These are phyloP conservation scores for Colletotrichum spaethianum DNA, from an alignment of 2,329 filamentous ascomycete species.

Conservation along the genomic window DNA sequence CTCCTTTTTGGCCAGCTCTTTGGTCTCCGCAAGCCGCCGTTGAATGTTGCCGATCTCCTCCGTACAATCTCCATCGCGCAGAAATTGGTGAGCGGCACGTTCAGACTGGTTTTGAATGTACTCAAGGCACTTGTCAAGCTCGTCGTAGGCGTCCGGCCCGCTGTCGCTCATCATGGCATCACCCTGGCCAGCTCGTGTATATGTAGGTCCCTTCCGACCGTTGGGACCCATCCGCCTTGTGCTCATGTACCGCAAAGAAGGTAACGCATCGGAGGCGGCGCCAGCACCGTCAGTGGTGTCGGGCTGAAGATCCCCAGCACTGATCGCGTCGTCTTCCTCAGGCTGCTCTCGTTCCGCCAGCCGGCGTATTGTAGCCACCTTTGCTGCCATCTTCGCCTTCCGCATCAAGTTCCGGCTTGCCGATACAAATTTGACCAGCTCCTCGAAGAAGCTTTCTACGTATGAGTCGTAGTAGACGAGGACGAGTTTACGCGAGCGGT, in stretches of 20 bases:
- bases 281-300: slow-evolving; percentile 29
- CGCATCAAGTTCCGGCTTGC: slow-evolving; percentile 86
- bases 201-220: slow-evolving; percentile 43
- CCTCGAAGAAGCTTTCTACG: slow-evolving; percentile 86
- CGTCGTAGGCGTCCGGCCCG: slow-evolving; percentile 73
- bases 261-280: slow-evolving; percentile 49
- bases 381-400: slow-evolving; percentile 88
- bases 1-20: slow-evolving; percentile 72
- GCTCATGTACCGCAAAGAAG: slow-evolving; percentile 58
- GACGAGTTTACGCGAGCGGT: slow-evolving; percentile 81
- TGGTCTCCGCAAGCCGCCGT: slow-evolving; percentile 74
- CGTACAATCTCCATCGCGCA: slow-evolving; percentile 89
- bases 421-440: slow-evolving; percentile 85
- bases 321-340: slow-evolving; percentile 61
- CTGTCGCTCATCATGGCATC: slow-evolving; percentile 41
- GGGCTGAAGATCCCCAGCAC: slow-evolving; percentile 46
- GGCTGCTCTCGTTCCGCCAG: slow-evolving; percentile 72
- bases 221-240: slow-evolving; percentile 49
- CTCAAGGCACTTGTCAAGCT: slow-evolving; percentile 84
- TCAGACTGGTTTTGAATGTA: slow-evolving; percentile 87
- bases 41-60: slow-evolving; percentile 81
- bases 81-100: slow-evolving; percentile 87
- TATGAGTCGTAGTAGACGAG: slow-evolving; percentile 95
- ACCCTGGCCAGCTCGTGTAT: slow-evolving; percentile 32
- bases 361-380: slow-evolving; percentile 76